Base-by-base conservation (phyloP, 2,329 filamentous ascomycete species). In the Pleurostoma richardsiae region DNA sequence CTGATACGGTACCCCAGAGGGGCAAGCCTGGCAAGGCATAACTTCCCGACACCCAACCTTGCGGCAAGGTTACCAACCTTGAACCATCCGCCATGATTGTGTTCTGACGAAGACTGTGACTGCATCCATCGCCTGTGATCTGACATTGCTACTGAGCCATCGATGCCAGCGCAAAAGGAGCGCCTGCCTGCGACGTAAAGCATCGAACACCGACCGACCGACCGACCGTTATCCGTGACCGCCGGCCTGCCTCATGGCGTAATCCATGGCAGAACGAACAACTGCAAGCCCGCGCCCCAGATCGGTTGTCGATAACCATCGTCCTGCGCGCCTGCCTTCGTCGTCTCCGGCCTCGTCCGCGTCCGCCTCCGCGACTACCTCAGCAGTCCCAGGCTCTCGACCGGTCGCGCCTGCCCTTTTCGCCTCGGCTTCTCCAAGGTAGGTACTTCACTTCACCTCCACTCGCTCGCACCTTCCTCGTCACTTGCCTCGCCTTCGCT, bases 201-300 rank as follows among this genome's bases (percentile, higher is more conserved):
- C 19, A 19, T 19, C 19, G 19, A 19, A 8, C n/a, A 36, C 33
- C 33, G 33, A 36, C 33, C 33, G 33, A 8, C 33, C n/a, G 33
- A 8, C 33, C n/a, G 33, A 8, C 33, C n/a, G 33, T 36, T 36
- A 11, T 39, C 31, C 42, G 38, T 44, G 42, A 38, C 42, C 33
- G 33, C 33, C 33, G 8, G 33, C 33, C 33, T 36, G 75, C 71
- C 76, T 72, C 67, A 82, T 82, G 79, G 79, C 79, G 79, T 82
- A 81, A 79, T 79, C 74, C 76, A 82, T 82, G 79, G 79, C 79
- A 80, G 78, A 82, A 76, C 78, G 73, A 80, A 82, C 68, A 61
- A 60, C 64, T 67, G 67, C 68, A 69, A 71, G 67, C 58, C 62
- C 63, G 70, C 71, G 71, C 67, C 69, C 70, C 63, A 67, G 69